Evolutionary conservation across 352 stramenopile species (phyloP).

Genomic region (Phytophthora agathidicida): DNA sequence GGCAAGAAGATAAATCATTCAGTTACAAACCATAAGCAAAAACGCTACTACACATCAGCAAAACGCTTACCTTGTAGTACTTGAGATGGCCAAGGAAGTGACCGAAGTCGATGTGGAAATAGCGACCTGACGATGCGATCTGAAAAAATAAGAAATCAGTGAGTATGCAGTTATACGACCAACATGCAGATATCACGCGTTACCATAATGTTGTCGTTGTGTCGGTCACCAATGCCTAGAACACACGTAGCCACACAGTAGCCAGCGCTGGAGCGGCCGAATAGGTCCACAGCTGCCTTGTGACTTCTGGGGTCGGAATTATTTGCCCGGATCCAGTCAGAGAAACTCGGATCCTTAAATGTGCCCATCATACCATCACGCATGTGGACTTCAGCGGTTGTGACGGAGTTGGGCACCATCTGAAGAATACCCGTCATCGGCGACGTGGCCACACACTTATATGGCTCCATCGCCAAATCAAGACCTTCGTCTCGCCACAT

Average conservation of each 20-base stretch:
- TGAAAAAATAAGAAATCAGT: conserved; percentile 15
- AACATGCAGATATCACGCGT: too few relatives aligned
- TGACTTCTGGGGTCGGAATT: conserved; percentile 72
- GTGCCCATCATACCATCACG: conserved; percentile 82
- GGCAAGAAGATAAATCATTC: neutral
- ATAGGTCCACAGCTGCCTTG: conserved; percentile 81
- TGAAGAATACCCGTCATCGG: conserved; percentile 92
- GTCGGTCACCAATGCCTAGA: conserved; percentile 94
- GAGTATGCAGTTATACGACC: too few relatives aligned
- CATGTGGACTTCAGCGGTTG: conserved; percentile 92
- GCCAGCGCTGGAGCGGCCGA: conserved; percentile 87
- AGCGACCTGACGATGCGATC: conserved; percentile 76
- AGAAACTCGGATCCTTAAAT: conserved; percentile 87
- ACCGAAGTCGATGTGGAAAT: conserved; percentile 92
- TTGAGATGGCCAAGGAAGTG: conserved; percentile 91
- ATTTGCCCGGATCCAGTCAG: conserved; percentile 84
- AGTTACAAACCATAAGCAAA: neutral
- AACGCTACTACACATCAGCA: too few relatives aligned
- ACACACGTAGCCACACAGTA: conserved; percentile 96
- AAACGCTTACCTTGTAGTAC: conserved; percentile 71
- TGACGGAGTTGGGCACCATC: conserved; percentile 93
- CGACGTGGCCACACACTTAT: conserved; percentile 91
- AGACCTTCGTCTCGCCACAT: conserved; percentile 93
- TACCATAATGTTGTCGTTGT: conserved; percentile 98
- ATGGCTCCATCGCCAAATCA: conserved; percentile 92